Conservation (phyloP, 495 filamentous ascomycete genomes). For the Aspergillus nanangensis region DNA sequence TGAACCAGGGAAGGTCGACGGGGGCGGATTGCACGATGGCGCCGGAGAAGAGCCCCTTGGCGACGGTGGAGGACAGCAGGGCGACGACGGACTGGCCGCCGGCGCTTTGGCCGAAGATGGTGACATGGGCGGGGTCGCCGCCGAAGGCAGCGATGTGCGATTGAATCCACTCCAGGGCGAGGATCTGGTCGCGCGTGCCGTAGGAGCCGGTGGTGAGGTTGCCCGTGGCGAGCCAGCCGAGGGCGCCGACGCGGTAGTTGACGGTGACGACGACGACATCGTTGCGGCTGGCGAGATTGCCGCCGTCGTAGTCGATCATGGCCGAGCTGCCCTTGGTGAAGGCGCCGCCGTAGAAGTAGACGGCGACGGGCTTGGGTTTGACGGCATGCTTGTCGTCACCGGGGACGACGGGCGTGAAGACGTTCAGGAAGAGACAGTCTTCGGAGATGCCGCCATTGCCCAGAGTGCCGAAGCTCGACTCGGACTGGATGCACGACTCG, state of each 20-base stretch:
- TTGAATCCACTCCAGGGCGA: slow-evolving; percentile 47
- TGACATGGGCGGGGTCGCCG: slow-evolving; percentile 44
- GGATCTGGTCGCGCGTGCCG: slow-evolving; percentile 35
- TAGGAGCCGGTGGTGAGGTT: slow-evolving; percentile 32
- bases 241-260: slow-evolving; percentile 40
- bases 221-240: slow-evolving; percentile 35
- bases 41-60: slow-evolving; percentile 27
- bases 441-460: slow-evolving; percentile 29
- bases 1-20: slow-evolving; percentile 24
- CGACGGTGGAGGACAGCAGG: slow-evolving; percentile 35
- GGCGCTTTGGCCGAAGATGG: slow-evolving; percentile 49
- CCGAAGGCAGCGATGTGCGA: slow-evolving; percentile 46
- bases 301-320: slow-evolving; percentile 37
- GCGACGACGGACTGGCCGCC: slow-evolving; percentile 53
- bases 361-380: slow-evolving; percentile 31
- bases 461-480: slow-evolving; percentile 8
- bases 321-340: slow-evolving; percentile 36
- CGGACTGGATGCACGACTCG: slow-evolving; percentile 38
- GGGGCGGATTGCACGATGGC: slow-evolving; percentile 27
- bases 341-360: slow-evolving; percentile 45
- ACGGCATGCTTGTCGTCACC: neutral
- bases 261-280: slow-evolving; percentile 47
- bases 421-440: slow-evolving; percentile 41
- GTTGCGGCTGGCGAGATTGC: slow-evolving; percentile 38
- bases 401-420: slow-evolving; percentile 25